Evolutionary conservation across 306 rosid species (phyloP).

Genomic region (Casuarina glauca): DNA sequence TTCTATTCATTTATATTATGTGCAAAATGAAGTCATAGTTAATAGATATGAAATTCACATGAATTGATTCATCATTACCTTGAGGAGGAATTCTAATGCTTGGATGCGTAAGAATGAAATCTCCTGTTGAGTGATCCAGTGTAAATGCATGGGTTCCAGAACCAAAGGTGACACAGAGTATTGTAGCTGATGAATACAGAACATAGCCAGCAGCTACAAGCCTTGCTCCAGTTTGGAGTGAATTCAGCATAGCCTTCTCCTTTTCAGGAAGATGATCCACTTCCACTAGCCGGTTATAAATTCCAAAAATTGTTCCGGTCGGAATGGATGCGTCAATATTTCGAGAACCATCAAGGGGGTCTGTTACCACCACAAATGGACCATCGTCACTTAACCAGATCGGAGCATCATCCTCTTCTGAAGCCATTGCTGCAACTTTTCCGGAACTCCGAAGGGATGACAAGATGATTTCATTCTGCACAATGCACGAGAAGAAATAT

Average conservation of each 20-base stretch:
- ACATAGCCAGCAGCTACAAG: conserved; percentile 88
- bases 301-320: conserved; percentile 91
- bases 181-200: conserved; percentile 91
- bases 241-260: conserved; percentile 82
- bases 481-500: conserved; percentile 18
- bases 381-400: conserved; percentile 79
- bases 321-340: conserved; percentile 95
- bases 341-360: conserved; percentile 92
- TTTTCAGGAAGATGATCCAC: conserved; percentile 67
- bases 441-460: conserved; percentile 78
- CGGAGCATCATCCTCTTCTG: conserved; percentile 87
- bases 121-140: conserved; percentile 84
- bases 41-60: conserved; percentile 16
- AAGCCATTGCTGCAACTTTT: conserved; percentile 95
- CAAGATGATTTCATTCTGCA: conserved; percentile 87
- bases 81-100: conserved; percentile 77
- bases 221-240: conserved; percentile 80
- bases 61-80: conserved; percentile 48
- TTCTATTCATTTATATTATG: neutral
- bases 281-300: conserved; percentile 76
- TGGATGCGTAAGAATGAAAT: conserved; percentile 86
- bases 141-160: conserved; percentile 88
- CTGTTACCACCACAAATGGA: conserved; percentile 85
- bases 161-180: conserved; percentile 85
- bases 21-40: neutral